Percentiles rank a stretch among this genome's conserved stretches.
Evolutionary conservation across 352 stramenopile species (phyloP).

Genomic region (Phytophthora cactorum): DNA sequence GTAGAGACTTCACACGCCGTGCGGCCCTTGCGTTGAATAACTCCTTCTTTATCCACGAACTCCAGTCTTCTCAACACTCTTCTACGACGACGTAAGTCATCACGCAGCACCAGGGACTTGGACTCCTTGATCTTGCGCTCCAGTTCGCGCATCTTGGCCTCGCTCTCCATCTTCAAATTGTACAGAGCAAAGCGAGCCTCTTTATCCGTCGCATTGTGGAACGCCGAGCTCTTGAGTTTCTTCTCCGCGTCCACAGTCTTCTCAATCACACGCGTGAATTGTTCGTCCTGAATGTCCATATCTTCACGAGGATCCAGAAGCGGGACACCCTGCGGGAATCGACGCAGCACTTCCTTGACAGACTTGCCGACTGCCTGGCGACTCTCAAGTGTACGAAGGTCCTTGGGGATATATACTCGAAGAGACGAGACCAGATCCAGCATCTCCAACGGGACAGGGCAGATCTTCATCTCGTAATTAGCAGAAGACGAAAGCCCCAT

Average conservation of each 20-base stretch:
- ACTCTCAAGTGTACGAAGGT: constrained; percentile 74
- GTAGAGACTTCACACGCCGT: constrained; percentile 99
- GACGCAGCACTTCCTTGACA: constrained; percentile 75
- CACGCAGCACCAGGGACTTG: constrained; percentile 97
- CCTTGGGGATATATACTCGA: constrained; percentile 88
- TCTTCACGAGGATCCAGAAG: constrained; percentile 95
- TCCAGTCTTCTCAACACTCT: constrained; percentile 96
- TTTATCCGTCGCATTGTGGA: constrained; percentile 81
- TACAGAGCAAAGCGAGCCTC: constrained; percentile 87
- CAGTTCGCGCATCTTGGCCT: constrained; percentile 93
- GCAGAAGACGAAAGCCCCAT: constrained; percentile 60
- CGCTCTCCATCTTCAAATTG: constrained; percentile 92
- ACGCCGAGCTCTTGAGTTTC: constrained; percentile 69
- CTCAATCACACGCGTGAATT: constrained; percentile 92
- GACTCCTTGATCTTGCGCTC: constrained; percentile 94
- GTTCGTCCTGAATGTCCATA: constrained; percentile 93
- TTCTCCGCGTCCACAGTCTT: constrained; percentile 76
- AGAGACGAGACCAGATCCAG: constrained; percentile 81
- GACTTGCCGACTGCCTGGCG: constrained; percentile 82
- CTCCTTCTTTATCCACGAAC: constrained; percentile 95
- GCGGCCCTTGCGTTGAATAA: constrained; percentile 99
- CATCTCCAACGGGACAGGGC: constrained; percentile 79
- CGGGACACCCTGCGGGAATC: constrained; percentile 86
- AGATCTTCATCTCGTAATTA: constrained; percentile 86
- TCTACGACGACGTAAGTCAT: constrained; percentile 96